Base-by-base conservation (phyloP, 306 rosid species). In the Vachellia pachyceras region DNA sequence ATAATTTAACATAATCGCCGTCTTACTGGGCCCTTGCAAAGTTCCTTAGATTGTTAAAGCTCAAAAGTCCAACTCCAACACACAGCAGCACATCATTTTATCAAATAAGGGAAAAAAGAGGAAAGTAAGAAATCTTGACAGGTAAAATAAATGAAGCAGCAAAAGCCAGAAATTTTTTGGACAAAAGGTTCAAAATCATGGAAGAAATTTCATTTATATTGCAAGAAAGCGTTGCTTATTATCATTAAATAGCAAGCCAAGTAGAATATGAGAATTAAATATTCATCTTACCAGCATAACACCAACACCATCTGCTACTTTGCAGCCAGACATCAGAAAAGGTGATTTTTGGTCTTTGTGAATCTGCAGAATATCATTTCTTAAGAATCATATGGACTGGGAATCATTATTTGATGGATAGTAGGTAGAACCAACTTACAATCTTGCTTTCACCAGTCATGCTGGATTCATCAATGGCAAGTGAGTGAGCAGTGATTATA, bases 381-480 rank as follows among this genome's bases (percentile, higher is more conserved):
- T 12, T 42, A 23, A 69, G 39, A 42, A 44, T 1, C 5, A 69
- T 13, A 41, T 22, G 74, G 29, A 44, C 25, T 1, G 12, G 49
- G 25, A 44, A 44, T 41, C 17, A n/a, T 22, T 10, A 69, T 12
- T 69, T 69, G 74, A 15, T 22, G 11, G 33, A 69, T 44, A 10
- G 55, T 20, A 23, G 17, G 52, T 10, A 69, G 3, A 22, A 42
- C 12, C 37, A 69, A 22, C 74, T 69, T 23, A 69, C 55, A 20
- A 76, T 89, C 85, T 91, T 91, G 92, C 95, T 89, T 86, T 91
- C 95, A 4, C 95, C 95, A 7, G 95, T 91, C 95, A 91, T 91
- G 82, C 95, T 91, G 63, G 95, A 91, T 76, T 91, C 95, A 86
- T 91, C 95, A 1, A 91, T 87, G 23, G 92, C 87, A 45, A 91